phyloP scores from a whole-genome alignment of 2,329 filamentous ascomycete species.

The Metarhizium humberi region DNA sequence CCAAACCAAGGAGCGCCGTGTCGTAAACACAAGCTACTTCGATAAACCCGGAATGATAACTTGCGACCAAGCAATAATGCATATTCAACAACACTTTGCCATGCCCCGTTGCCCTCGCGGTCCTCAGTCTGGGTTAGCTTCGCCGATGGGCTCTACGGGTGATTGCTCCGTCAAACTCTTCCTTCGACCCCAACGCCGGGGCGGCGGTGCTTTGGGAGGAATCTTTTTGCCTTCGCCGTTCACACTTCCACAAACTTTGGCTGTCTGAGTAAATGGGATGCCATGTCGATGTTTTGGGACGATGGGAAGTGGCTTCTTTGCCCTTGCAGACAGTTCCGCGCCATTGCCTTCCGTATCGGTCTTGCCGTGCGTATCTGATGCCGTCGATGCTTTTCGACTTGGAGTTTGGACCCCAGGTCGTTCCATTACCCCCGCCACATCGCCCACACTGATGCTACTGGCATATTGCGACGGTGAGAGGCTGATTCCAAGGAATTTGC shows the following conservation, averaged over 20 bases:
- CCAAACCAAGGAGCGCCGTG: background rate
- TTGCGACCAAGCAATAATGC: background rate
- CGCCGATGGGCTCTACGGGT: conserved; percentile 8
- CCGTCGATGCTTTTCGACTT: conserved; percentile 42
- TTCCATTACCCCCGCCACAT: conserved; percentile 71
- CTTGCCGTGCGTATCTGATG: conserved; percentile 10
- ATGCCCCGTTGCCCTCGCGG: background rate
- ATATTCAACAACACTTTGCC: background rate
- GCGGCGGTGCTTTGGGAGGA: conserved; percentile 36
- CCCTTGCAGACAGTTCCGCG: conserved; percentile 14
- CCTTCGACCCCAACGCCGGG: conserved; percentile 34
- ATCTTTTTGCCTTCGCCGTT: conserved; percentile 28
- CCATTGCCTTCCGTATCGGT: conserved; percentile 13
- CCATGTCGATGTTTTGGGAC: conserved; percentile 50
- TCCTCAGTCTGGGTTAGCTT: background rate
- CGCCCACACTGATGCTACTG: conserved; percentile 66
- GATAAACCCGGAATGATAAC: background rate
- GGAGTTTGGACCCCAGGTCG: conserved; percentile 77
- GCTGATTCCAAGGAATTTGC: conserved; percentile 61
- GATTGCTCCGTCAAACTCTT: conserved; percentile 21
- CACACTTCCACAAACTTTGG: conserved; percentile 18
- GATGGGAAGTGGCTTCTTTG: conserved; percentile 41
- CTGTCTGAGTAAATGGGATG: conserved; percentile 29
- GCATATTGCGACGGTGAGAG: conserved; percentile 55
- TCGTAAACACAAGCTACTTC: background rate